These are phyloP conservation scores for Spatholobus suberectus DNA, from an alignment of 306 rosid species.

Conservation along the genomic window DNA sequence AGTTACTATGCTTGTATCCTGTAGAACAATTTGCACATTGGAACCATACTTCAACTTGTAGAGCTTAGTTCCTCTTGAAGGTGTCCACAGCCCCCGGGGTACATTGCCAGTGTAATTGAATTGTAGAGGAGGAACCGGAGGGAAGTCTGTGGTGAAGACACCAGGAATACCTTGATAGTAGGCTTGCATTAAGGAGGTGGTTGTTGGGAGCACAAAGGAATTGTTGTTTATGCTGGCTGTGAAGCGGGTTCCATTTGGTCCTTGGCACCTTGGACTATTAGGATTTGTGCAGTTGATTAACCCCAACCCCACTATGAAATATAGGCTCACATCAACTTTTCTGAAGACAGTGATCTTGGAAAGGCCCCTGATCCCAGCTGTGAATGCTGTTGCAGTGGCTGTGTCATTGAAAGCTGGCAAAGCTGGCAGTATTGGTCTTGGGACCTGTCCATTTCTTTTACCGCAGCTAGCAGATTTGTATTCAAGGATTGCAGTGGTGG, in stretches of 20 bases:
- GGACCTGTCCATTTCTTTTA: slow-evolving; percentile 39
- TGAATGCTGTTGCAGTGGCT: slow-evolving; percentile 69
- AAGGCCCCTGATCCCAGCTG: slow-evolving; percentile 61
- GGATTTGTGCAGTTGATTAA: slow-evolving; percentile 82
- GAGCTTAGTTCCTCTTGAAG: slow-evolving; percentile 68
- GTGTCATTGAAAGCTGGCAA: slow-evolving; percentile 80
- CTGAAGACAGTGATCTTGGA: slow-evolving; percentile 53
- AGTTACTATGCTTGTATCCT: slow-evolving; percentile 87
- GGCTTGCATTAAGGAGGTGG: slow-evolving; percentile 87
- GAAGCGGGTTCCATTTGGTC: slow-evolving; percentile 97
- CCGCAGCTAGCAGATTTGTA: slow-evolving; percentile 60
- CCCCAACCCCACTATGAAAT: slow-evolving; percentile 79
- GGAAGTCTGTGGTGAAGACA: slow-evolving; percentile 83
- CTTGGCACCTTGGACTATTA: slow-evolving; percentile 90
- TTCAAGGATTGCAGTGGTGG: slow-evolving; percentile 92
- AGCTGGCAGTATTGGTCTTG: slow-evolving; percentile 57
- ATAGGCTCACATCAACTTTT: slow-evolving; percentile 56
- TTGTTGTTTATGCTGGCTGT: slow-evolving; percentile 86
- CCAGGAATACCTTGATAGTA: slow-evolving; percentile 75
- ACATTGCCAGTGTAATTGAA: slow-evolving; percentile 89
- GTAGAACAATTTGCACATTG: slow-evolving; percentile 72
- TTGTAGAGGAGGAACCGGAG: slow-evolving; percentile 78
- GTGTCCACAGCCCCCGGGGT: slow-evolving; percentile 81
- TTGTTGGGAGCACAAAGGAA: slow-evolving; percentile 77
- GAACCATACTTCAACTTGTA: slow-evolving; percentile 76